These are phyloP conservation scores for Silene coronaria DNA, from an alignment of 179 eudicot species.

Conservation along the genomic window DNA sequence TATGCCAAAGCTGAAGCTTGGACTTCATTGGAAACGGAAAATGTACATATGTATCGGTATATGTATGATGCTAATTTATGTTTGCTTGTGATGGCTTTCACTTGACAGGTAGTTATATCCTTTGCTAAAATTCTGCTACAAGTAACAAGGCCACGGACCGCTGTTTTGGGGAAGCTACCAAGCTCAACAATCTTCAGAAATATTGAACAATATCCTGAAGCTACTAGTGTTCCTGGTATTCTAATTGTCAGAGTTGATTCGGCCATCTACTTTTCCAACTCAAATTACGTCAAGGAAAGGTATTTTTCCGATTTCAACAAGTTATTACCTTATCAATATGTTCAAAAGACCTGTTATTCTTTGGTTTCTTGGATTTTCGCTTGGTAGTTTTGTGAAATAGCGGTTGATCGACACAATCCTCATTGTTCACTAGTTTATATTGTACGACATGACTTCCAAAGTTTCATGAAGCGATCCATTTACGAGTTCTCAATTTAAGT, in stretches of 20 bases:
- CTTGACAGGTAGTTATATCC: conserved; percentile 59
- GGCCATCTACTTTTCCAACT: conserved; percentile 68
- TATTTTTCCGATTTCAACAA: conserved; percentile 3
- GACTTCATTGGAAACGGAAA: too few species aligned
- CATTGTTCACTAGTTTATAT: too few species aligned
- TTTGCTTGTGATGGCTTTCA: neutral
- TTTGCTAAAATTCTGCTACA: conserved; percentile 86
- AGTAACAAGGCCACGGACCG: conserved; percentile 90
- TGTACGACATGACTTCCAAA: too few species aligned
- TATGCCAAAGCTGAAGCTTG: too few species aligned
- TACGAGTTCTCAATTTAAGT: too few species aligned
- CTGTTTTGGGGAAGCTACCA: conserved; percentile 70
- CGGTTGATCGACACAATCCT: too few species aligned
- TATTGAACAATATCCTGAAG: conserved; percentile 76
- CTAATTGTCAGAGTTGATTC: conserved; percentile 64
- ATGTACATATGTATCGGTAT: too few species aligned
- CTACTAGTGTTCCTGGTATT: conserved; percentile 48
- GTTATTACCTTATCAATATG: too few species aligned
- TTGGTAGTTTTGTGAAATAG: too few species aligned
- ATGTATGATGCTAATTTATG: neutral
- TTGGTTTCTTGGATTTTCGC: too few species aligned
- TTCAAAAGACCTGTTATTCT: too few species aligned
- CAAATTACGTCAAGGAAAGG: conserved; percentile 63
- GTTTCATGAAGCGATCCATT: too few species aligned
- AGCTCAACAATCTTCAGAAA: conserved; percentile 68